Conservation (phyloP, 306 rosid species). For the Sophora flavescens region DNA sequence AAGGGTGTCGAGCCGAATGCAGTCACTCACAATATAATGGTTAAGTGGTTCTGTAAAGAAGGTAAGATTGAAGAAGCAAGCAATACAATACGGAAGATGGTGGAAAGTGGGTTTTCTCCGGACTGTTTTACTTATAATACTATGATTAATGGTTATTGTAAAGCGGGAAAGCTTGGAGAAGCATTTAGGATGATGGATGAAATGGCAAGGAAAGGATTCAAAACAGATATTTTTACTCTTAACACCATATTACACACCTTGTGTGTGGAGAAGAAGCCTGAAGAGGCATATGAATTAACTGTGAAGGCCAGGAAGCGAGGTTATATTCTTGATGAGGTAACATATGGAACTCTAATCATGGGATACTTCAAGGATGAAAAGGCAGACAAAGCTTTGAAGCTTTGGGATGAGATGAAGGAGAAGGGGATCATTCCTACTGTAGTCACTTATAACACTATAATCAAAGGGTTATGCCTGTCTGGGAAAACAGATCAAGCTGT, state of each 20-base stretch:
- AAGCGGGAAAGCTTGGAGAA: conserved; percentile 72
- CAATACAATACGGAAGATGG: conserved; percentile 58
- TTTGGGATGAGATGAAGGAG: conserved; percentile 85
- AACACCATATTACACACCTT: conserved; percentile 69
- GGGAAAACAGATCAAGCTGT: conserved; percentile 75
- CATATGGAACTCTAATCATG: conserved; percentile 83
- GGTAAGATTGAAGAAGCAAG: conserved; percentile 75
- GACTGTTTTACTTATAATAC: conserved; percentile 81
- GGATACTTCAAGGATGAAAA: conserved; percentile 77
- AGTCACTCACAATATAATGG: conserved; percentile 74
- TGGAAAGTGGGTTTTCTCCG: conserved; percentile 72
- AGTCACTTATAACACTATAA: conserved; percentile 75
- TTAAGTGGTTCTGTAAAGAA: conserved; percentile 89
- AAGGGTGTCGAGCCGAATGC: conserved; percentile 68
- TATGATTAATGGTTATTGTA: conserved; percentile 71
- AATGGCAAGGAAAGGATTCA: conserved; percentile 74
- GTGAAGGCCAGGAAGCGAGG: conserved; percentile 69
- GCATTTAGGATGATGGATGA: conserved; percentile 77
- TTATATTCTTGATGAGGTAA: conserved; percentile 83
- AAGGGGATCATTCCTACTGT: conserved; percentile 70
- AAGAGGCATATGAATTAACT: conserved; percentile 66
- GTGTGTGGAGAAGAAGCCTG: conserved; percentile 72
- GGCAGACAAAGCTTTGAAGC: conserved; percentile 63
- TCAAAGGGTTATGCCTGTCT: conserved; percentile 73
- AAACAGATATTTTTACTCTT: conserved; percentile 68